Evolutionary conservation across 768 basidiomycete genomes (phyloP).

Genomic region (Suillus alpinus): DNA sequence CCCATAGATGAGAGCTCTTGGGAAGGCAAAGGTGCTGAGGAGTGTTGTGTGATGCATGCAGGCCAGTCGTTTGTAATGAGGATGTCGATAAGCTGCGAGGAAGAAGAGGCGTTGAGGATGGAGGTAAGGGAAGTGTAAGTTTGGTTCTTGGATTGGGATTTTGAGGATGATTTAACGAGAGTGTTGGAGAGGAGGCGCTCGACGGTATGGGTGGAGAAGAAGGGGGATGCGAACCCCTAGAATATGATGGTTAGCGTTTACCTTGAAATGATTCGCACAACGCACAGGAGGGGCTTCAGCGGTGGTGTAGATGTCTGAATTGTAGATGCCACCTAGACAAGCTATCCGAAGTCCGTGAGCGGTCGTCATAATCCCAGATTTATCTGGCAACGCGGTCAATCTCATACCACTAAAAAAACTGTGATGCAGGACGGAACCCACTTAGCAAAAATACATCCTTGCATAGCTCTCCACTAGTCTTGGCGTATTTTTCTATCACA

Average conservation of each 20-base stretch:
- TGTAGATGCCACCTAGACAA: slow-evolving; percentile 78
- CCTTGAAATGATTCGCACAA: slow-evolving; percentile 7
- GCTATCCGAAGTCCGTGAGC: slow-evolving; percentile 80
- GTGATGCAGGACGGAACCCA: slow-evolving; percentile 36
- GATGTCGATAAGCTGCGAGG: slow-evolving; percentile 73
- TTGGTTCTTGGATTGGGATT: slow-evolving; percentile 40
- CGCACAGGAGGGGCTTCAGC: slow-evolving; percentile 66
- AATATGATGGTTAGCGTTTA: slow-evolving; percentile 3
- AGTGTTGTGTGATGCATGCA: slow-evolving; percentile 56
- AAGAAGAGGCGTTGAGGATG: slow-evolving; percentile 57
- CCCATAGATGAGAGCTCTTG: slow-evolving; percentile 41
- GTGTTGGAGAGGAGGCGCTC: slow-evolving; percentile 74
- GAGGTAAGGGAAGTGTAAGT: slow-evolving; percentile 65
- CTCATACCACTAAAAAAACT: neutral
- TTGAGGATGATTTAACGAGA: slow-evolving; percentile 45
- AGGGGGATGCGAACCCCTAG: slow-evolving; percentile 75
- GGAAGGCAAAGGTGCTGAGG: slow-evolving; percentile 48
- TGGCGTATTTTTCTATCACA: slow-evolving; percentile 73
- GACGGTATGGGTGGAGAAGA: slow-evolving; percentile 66
- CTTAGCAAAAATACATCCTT: slow-evolving; percentile 84
- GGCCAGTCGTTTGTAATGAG: slow-evolving; percentile 83
- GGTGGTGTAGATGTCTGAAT: slow-evolving; percentile 53
- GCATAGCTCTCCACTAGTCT: slow-evolving; percentile 76
- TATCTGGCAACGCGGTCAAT: slow-evolving; percentile 47
- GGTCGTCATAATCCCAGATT: slow-evolving; percentile 78